These are phyloP conservation scores for Colletotrichum filicis DNA, from an alignment of 2,329 filamentous ascomycete species.

Conservation along the genomic window DNA sequence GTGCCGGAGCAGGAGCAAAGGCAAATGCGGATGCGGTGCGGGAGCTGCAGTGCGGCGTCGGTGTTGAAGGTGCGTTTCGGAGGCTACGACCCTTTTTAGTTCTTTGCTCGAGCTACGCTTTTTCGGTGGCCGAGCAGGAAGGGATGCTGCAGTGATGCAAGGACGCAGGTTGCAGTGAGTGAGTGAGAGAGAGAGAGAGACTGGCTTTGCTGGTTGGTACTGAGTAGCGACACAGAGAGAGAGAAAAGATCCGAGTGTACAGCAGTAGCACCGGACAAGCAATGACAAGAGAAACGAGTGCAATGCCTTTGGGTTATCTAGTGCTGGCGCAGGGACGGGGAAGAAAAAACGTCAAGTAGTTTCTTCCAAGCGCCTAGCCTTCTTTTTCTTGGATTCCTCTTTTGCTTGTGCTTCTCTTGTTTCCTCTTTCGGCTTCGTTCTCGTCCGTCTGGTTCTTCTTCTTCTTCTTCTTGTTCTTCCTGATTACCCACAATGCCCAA, in stretches of 20 bases:
- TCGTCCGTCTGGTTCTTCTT: not conserved
- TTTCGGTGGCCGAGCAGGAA: conserved; percentile 33
- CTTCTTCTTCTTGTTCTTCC: conserved; percentile 7
- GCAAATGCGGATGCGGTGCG: conserved; percentile 11
- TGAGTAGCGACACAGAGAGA: not conserved
- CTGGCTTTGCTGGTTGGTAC: not conserved
- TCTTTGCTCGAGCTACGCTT: conserved; percentile 34
- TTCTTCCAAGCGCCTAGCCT: not conserved
- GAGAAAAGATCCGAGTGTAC: conserved; percentile 30
- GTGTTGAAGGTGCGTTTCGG: conserved; percentile 27
- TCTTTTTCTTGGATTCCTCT: not conserved
- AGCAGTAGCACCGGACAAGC: not conserved
- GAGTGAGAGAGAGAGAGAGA: not conserved
- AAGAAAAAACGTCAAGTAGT: not conserved
- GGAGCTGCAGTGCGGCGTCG: conserved; percentile 29
- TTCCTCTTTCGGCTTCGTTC: not conserved
- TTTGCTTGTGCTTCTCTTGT: not conserved
- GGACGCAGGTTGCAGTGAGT: not conserved
- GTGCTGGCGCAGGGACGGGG: conserved; percentile 8
- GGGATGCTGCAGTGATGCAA: not conserved
- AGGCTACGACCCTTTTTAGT: conserved; percentile 22
- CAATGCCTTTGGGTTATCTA: conserved; percentile 1
- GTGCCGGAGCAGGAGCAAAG: not conserved
- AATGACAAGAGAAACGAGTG: conserved; percentile 11
- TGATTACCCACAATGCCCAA: conserved; percentile 12